Base-by-base conservation (phyloP, 148 eudicot genomes). In the Limonium bicolor region DNA sequence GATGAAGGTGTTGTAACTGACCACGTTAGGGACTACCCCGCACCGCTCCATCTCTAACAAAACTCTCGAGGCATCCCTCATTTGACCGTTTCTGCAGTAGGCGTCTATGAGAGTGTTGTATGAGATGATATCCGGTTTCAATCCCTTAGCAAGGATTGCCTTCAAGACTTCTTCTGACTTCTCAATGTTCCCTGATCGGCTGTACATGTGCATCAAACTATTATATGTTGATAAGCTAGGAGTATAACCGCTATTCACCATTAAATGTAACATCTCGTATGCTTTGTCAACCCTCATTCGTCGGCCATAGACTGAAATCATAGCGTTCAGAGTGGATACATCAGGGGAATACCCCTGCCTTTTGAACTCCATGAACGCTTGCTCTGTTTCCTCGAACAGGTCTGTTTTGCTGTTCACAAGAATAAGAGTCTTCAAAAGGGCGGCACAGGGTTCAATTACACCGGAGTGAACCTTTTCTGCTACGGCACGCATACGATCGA, bases 221-320 rank as follows among this genome's bases (percentile, higher is more conserved):
- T 88, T 88, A 58, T 80, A 88, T 1, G 94, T 88, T 13, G 81
- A 63, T 60, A 88, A 62, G 54, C 46, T 77, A 37, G 92, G 97
- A 56, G 97, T 79, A 46, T 67, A 70, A 9, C 87, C 86, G 23
- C 60, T 64, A 47, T 77, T 70, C 43, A 24, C 59, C 84, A 88
- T 72, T 73, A 76, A 76, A 36, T 61, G 60, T 40, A 79, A 55
- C 23, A 83, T 72, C 54, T 77, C 86, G 36, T 61, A 64, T 23
- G 76, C 86, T 61, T 83, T 72, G 35, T 53, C 41, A 46, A 64
- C 57, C 94, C 83, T 67, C 63, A 71, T 83, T 42, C 92, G 65
- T 24, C 78, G 71, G 7, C 94, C 97, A 55, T 88, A 83, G 16
- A 88, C 60, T 5, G 94, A 83, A 35, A 83, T 48, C 94, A 88